Evolutionary conservation across 2,329 filamentous ascomycete species (phyloP).

Genomic region (Talaromyces sp.): DNA sequence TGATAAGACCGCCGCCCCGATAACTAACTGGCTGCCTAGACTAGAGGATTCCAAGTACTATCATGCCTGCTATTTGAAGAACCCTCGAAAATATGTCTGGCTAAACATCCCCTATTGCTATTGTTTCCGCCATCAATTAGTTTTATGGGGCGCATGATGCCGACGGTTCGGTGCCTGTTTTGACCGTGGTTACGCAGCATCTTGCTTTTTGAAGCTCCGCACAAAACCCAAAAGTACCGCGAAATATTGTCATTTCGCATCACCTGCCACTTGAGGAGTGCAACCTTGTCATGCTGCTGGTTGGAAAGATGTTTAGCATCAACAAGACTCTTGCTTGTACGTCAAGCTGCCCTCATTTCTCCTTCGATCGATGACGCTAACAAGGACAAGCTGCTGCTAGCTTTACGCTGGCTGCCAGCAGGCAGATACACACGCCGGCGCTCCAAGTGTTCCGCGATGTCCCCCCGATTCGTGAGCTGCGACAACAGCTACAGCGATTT

Average conservation of each 20-base stretch:
- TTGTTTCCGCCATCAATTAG: not conserved
- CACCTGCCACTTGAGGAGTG: not conserved
- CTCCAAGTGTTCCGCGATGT: conserved; percentile 67
- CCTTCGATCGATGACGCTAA: not conserved
- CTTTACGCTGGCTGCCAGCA: not conserved
- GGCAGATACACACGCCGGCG: conserved; percentile 15
- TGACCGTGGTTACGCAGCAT: not conserved
- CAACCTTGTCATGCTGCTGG: not conserved
- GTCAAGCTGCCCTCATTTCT: not conserved
- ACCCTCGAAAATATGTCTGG: not conserved
- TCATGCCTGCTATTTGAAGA: not conserved
- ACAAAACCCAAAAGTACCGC: not conserved
- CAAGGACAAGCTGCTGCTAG: not conserved
- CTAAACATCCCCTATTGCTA: not conserved
- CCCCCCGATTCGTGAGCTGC: conserved; percentile 63
- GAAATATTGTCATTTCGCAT: not conserved
- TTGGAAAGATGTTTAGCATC: not conserved
- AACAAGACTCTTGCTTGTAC: not conserved
- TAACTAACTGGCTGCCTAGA: not conserved
- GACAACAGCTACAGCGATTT: conserved; percentile 59
- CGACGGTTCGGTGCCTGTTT: not conserved
- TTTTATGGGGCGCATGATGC: not conserved
- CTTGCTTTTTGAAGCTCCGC: not conserved
- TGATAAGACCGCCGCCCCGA: not conserved
- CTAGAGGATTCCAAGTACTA: not conserved